Base-by-base conservation (phyloP, 805 yeast genomes). In the Ogataea corticis region DNA sequence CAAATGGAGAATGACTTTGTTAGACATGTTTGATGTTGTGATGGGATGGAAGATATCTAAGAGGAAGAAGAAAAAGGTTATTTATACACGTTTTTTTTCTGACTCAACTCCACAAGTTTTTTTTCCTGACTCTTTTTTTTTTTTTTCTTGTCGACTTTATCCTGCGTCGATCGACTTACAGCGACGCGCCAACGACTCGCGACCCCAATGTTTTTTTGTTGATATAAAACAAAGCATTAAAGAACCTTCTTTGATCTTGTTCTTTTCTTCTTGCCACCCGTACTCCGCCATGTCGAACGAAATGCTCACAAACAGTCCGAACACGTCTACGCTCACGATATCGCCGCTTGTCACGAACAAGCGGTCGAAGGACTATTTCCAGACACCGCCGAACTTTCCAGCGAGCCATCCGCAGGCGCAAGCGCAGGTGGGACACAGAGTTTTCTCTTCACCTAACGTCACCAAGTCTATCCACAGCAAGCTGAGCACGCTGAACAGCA, bases 241-340 rank as follows among this genome's bases (percentile, higher is more conserved):
- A 33, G 12, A 27, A 11, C 40, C 31, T 11, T 28, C 14, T 28
- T 13, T 28, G 25, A 21, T 21, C 25, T 21, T 21, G 25, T 21
- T 21, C 25, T 21, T 9, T 21, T 21, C 25, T 21, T 9, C 25
- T n/a, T 9, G 9, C 9, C 25, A 21, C 25, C 9, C 9, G 25
- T 21, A 13, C 11, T 11, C 14, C 23, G 32, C 31, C 31, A 46
- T 48, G 48, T 45, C 41, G 23, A 35, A 38, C 33, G 41, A 40
- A 25, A 60, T 63, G 66, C 41, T 63, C 2, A 46, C 52, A 2
- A 61, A 62, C 32, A 62, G 66, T 18, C 91, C 84, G 53, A 85
- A 83, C 60, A 83, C 79, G 50, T 85, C 92, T 1, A 84, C 90
- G 3, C 65, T 86, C 38, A 83, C 83, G 21, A 84, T 86, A 21